phyloP scores from a whole-genome alignment of 495 filamentous ascomycete genomes.

The Penicillium egyptiacum region DNA sequence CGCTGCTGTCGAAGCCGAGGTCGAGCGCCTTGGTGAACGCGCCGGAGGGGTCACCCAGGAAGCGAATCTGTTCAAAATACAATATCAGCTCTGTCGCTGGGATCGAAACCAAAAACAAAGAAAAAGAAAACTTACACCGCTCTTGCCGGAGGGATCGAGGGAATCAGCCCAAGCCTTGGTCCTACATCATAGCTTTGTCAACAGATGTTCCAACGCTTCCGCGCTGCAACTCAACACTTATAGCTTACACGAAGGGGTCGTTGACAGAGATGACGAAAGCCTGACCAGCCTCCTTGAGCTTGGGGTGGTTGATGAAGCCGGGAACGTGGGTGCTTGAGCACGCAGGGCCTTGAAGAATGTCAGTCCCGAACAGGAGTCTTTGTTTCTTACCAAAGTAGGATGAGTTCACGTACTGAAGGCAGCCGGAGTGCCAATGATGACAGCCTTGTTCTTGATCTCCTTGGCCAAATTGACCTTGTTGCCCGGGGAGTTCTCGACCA shows the following conservation, averaged over 20 bases:
- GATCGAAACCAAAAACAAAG: neutral
- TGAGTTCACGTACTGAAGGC: slow-evolving; percentile 66
- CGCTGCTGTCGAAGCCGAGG: slow-evolving; percentile 73
- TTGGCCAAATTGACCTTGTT: slow-evolving; percentile 84
- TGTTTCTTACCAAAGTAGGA: neutral
- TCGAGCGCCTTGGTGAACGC: slow-evolving; percentile 84
- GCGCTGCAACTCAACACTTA: slow-evolving; percentile 1
- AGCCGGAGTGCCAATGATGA: slow-evolving; percentile 88
- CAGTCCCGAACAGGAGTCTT: slow-evolving; percentile 7
- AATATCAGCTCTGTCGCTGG: slow-evolving; percentile 3
- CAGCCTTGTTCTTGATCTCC: slow-evolving; percentile 68
- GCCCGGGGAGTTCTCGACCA: slow-evolving; percentile 62
- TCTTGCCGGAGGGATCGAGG: slow-evolving; percentile 68
- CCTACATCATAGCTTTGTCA: slow-evolving; percentile 38
- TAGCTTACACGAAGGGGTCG: slow-evolving; percentile 86
- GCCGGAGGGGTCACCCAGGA: slow-evolving; percentile 84
- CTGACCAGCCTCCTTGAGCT: slow-evolving; percentile 69
- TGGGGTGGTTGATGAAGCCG: slow-evolving; percentile 73
- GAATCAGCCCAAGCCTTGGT: slow-evolving; percentile 83
- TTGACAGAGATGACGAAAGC: slow-evolving; percentile 92
- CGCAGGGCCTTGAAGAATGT: slow-evolving; percentile 51
- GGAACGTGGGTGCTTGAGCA: slow-evolving; percentile 82
- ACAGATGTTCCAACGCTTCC: neutral
- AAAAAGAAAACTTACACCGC: slow-evolving; percentile 61
- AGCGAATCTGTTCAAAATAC: slow-evolving; percentile 62